phyloP scores from a whole-genome alignment of 371 early-diverging fungal genomes.

The Mortierella sp. region DNA sequence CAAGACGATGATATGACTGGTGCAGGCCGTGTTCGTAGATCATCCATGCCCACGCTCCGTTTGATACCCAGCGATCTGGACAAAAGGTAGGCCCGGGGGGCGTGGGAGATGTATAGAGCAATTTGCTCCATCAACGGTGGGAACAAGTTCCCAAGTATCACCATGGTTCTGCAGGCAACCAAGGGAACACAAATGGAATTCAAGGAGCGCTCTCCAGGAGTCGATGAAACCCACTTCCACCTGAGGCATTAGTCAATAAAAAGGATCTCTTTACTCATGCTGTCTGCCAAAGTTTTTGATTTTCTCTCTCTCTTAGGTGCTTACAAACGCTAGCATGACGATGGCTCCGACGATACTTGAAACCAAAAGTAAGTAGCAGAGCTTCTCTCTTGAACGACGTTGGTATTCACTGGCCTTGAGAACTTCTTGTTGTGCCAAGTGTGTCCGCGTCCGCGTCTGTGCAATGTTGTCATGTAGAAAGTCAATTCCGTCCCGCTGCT shows the following conservation, averaged over 20 bases:
- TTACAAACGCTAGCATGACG: constrained; percentile 38
- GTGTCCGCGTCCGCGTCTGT: constrained; percentile 25
- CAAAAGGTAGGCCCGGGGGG: no score
- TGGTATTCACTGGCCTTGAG: constrained; percentile 48
- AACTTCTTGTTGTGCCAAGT: constrained; percentile 36
- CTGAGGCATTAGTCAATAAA: background rate
- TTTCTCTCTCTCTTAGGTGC: background rate
- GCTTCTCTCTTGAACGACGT: constrained; percentile 28
- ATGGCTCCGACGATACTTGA: constrained; percentile 29
- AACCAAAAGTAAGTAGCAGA: constrained; percentile 38
- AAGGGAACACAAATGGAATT: background rate
- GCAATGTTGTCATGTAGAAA: constrained; percentile 42
- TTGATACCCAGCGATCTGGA: background rate
- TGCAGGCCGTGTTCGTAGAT: constrained; percentile 1
- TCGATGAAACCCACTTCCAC: background rate
- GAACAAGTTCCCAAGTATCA: no score
- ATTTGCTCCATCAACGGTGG: background rate
- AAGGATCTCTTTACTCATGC: background rate
- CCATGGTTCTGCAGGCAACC: no score
- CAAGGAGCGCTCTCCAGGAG: background rate
- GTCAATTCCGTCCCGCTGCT: constrained; percentile 35
- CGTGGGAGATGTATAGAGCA: no score
- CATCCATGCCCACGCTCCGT: constrained; percentile 21
- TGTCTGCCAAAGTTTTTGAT: background rate
- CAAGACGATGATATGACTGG: constrained; percentile 1